phyloP scores from a whole-genome alignment of 106 monocot species.

The Hemerocallis citrina region DNA sequence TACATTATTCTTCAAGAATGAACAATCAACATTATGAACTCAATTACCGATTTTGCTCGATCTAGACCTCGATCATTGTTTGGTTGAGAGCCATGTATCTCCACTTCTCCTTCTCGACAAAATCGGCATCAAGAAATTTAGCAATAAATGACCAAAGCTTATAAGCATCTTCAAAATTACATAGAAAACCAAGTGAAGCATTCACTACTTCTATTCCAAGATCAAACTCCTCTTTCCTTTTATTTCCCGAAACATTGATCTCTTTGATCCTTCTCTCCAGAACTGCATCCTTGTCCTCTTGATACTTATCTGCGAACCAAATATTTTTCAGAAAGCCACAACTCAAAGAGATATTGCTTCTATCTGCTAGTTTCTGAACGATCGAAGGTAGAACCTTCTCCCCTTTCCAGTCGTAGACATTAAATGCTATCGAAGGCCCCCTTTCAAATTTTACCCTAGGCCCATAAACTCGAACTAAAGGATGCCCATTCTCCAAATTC shows the following conservation, averaged over 20 bases:
- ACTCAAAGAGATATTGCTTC: constrained; percentile 56
- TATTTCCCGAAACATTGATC: background rate
- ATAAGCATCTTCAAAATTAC: constrained; percentile 65
- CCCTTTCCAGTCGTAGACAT: constrained; percentile 75
- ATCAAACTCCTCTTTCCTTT: constrained; percentile 17
- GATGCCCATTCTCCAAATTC: constrained; percentile 20
- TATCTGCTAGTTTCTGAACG: constrained; percentile 74
- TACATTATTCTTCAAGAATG: too few species aligned
- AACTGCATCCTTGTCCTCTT: constrained; percentile 15
- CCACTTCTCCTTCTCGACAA: constrained; percentile 82
- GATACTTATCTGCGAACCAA: constrained; percentile 39
- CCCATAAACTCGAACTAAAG: constrained; percentile 56
- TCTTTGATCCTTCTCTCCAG: constrained; percentile 31
- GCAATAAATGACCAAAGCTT: constrained; percentile 68
- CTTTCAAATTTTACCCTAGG: constrained; percentile 61
- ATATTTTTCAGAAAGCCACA: constrained; percentile 56
- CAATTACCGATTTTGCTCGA: too few species aligned
- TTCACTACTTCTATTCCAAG: constrained; percentile 48
- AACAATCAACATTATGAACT: too few species aligned
- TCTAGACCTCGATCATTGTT: constrained; percentile 50
- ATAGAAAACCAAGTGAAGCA: constrained; percentile 58
- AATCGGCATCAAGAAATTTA: constrained; percentile 73
- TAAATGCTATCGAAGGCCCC: constrained; percentile 61
- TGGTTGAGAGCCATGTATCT: constrained; percentile 71
- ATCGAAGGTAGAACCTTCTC: constrained; percentile 56